Base-by-base conservation (phyloP, 176 grass and related monocot genomes). In the Dendrocalamus sinicus region DNA sequence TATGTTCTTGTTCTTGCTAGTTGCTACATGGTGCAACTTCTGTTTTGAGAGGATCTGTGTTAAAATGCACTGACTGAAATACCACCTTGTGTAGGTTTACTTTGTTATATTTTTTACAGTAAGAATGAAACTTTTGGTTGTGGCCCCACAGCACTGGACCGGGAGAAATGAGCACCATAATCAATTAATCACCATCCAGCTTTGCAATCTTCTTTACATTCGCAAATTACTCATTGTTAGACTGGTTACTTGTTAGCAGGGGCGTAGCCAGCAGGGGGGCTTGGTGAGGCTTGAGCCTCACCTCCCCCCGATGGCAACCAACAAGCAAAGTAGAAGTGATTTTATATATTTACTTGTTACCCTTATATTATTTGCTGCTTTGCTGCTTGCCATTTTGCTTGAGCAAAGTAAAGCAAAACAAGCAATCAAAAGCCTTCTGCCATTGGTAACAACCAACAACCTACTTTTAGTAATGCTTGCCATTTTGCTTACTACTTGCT, bases 1-100 rank as follows among this genome's bases (percentile, higher is more conserved):
- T 66, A 87, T 40, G 13, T 9, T 50, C 11, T 61, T 86, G 24
- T 71, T 73, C 23, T 47, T 59, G 46, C 17, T 81, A 67, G 58
- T 46, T 63, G 14, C 20, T 65, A 65, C 16, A 41, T 16, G n/a
- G 67, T 81, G 58, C 12, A 19, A 16, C 32, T 69, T 39, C 17
- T 3, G 43, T 73, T 74, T 74, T 76, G 17, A 11, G 52, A 17
- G 35, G 17, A 44, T 37, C 15, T 22, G 4, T 81, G 23, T 59
- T 73, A 43, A 63, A 51, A 41, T 65, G 28, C 22, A 75, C 47
- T 28, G 32, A 75, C 14, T 43, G 45, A 53, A 46, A 50, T 65
- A 50, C 22, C 39, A 72, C 5, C 76, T 72, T 44, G 24, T 86
- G 48, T 77, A 73, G 70, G 22, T 81, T 76, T 16, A 45, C 8